Evolutionary conservation across 768 basidiomycete species (phyloP).

Genomic region (Lactifluus volemus): DNA sequence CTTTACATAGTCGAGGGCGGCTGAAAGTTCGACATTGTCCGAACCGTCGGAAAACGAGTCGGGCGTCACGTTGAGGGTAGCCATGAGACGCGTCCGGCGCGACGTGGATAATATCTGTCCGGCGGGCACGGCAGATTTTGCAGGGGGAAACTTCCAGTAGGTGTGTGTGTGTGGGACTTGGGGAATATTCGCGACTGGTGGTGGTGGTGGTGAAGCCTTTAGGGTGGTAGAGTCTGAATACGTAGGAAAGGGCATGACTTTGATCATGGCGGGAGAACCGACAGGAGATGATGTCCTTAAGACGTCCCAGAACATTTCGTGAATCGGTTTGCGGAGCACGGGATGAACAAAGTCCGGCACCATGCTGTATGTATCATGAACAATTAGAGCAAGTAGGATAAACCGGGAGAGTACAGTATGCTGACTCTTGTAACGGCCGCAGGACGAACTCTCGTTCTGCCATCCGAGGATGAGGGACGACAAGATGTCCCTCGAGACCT

Average conservation of each 20-base stretch:
- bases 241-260: conserved; percentile 67
- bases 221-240: conserved; percentile 31
- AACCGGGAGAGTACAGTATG: conserved; percentile 13
- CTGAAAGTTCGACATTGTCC: conserved; percentile 39
- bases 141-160: conserved; percentile 40
- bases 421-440: conserved; percentile 80
- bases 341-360: conserved; percentile 73
- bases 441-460: conserved; percentile 89
- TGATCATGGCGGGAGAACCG: conserved; percentile 45
- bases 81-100: conserved; percentile 68
- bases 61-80: conserved; percentile 86
- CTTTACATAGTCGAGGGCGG: conserved; percentile 46
- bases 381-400: background rate
- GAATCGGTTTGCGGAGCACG: conserved; percentile 36
- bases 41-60: conserved; percentile 95
- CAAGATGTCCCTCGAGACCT: conserved; percentile 56
- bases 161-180: conserved; percentile 32
- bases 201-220: background rate
- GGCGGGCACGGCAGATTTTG: background rate
- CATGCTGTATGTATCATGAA: conserved; percentile 43
- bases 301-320: conserved; percentile 37
- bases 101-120: conserved; percentile 20
- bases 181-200: conserved; percentile 17
- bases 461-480: conserved; percentile 78
- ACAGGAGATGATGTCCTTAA: conserved; percentile 24